A percentile compares a stretch with the other conserved stretches of the same genome.
Conservation (phyloP, 2,329 filamentous ascomycete species). For the Stagonosporopsis vannaccii region DNA sequence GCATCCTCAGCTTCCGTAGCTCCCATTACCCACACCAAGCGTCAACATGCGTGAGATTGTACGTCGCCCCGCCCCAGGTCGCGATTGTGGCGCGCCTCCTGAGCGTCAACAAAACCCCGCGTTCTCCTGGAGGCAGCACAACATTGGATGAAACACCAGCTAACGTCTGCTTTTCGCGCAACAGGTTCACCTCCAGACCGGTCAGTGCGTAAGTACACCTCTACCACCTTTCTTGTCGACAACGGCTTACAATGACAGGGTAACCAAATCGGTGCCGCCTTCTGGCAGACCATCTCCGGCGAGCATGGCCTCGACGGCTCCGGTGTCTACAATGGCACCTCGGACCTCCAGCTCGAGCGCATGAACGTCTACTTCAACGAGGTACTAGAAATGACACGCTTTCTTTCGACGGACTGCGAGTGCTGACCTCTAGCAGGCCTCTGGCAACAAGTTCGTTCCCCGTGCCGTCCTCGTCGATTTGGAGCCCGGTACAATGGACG, state of each 20-base stretch:
- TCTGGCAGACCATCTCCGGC: conserved; percentile 76
- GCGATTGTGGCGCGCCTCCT: conserved; percentile 51
- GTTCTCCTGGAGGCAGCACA: conserved; percentile 51
- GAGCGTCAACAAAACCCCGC: conserved; percentile 40
- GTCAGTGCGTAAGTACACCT: conserved; percentile 85
- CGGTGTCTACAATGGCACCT: conserved; percentile 97
- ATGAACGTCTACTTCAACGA: conserved; percentile 99
- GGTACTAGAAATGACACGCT: conserved; percentile 57
- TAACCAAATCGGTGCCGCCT: conserved; percentile 99
- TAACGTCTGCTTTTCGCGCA: conserved; percentile 57
- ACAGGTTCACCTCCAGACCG: conserved; percentile 99
- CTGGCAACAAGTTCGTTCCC: conserved; percentile 98
- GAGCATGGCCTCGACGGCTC: conserved; percentile 96
- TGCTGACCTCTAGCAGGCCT: conserved; percentile 67
- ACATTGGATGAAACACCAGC: conserved; percentile 60
- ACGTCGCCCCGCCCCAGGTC: conserved; percentile 50
- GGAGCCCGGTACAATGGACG: conserved; percentile 99
- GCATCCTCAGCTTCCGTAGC: conserved; percentile 43
- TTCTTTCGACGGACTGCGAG: conserved; percentile 12
- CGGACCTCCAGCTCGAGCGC: conserved; percentile 98
- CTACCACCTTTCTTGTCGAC: conserved; percentile 18
- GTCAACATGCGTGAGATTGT: conserved; percentile 74
- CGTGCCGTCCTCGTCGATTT: conserved; percentile 99
- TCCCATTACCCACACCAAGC: conserved; percentile 31
- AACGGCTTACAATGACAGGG: conserved; percentile 66